These are phyloP conservation scores for Talaromyces sp. DNA, from an alignment of 2,329 filamentous ascomycete genomes.

Conservation along the genomic window DNA sequence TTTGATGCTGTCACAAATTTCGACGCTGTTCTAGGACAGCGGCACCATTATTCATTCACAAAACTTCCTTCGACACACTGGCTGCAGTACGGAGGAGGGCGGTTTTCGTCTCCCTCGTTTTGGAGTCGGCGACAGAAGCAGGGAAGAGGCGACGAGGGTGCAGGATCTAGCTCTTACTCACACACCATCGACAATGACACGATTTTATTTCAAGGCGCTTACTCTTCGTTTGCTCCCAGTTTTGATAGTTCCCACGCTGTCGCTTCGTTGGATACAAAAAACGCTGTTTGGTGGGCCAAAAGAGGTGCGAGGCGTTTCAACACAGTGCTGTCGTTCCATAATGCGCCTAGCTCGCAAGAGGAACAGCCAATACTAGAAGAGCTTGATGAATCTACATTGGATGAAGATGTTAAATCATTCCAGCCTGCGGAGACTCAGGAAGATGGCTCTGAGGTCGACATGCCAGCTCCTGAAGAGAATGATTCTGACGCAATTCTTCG, in stretches of 20 bases:
- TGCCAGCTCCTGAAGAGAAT: slow-evolving; percentile 19
- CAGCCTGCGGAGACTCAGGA: slow-evolving; percentile 29
- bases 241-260: slow-evolving; percentile 41
- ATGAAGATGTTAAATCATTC: slow-evolving; percentile 38
- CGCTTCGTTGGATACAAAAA: slow-evolving; percentile 36
- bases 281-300: slow-evolving; percentile 42
- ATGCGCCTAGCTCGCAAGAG: slow-evolving; percentile 14
- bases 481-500: slow-evolving; percentile 47
- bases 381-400: slow-evolving; percentile 33
- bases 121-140: slow-evolving; percentile 33
- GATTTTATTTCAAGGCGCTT: slow-evolving; percentile 36
- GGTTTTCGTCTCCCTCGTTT: slow-evolving; percentile 31
- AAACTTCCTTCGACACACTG: slow-evolving; percentile 36
- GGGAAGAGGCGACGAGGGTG: slow-evolving; percentile 15
- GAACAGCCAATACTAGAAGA: slow-evolving; percentile 24
- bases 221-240: slow-evolving; percentile 45
- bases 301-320: slow-evolving; percentile 33
- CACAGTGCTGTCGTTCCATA: slow-evolving; percentile 26
- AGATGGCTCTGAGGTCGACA: slow-evolving; percentile 9
- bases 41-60: slow-evolving; percentile 35
- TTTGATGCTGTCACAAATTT: slow-evolving; percentile 33
- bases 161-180: slow-evolving; percentile 13
- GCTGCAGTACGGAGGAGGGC: slow-evolving; percentile 38
- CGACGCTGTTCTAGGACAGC: slow-evolving; percentile 28
- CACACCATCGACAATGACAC: slow-evolving; percentile 28